Evolutionary conservation across 208 protist genomes (phyloP).

Genomic region (Leishmania major): DNA sequence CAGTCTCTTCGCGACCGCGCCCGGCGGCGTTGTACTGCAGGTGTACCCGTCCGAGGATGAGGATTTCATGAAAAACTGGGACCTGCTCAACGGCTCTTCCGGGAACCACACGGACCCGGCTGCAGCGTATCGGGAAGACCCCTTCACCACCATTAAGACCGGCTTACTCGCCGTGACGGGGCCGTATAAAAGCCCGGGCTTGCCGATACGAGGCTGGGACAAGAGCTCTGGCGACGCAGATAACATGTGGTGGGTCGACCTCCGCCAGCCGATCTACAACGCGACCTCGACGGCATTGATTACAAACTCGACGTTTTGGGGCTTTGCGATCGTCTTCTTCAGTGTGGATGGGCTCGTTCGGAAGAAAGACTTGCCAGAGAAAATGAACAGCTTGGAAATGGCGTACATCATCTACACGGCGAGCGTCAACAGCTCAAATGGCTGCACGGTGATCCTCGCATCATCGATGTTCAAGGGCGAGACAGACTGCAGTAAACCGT

Average conservation of each 20-base stretch:
- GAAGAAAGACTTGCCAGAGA: slow-evolving; percentile 3
- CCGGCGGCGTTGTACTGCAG: slow-evolving; percentile 64
- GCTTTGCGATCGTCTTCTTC: slow-evolving; percentile 51
- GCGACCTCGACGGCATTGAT: slow-evolving; percentile 8
- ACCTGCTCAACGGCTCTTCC: slow-evolving; percentile 3
- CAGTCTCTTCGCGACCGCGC: slow-evolving; percentile 41
- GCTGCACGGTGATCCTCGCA: slow-evolving; percentile 21
- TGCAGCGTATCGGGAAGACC: neutral
- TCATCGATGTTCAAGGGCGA: slow-evolving; percentile 1
- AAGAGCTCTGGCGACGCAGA: neutral
- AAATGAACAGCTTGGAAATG: slow-evolving; percentile 19
- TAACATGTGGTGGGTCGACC: slow-evolving; percentile 42
- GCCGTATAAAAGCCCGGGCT: slow-evolving; percentile 25
- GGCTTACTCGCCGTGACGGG: slow-evolving; percentile 33
- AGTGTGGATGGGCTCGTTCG: slow-evolving; percentile 45
- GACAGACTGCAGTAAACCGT: slow-evolving; percentile 12
- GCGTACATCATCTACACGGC: slow-evolving; percentile 24
- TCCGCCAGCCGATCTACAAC: slow-evolving; percentile 64
- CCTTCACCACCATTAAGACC: slow-evolving; percentile 24
- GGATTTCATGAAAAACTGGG: slow-evolving; percentile 22
- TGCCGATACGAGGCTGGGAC: neutral
- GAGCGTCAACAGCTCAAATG: neutral
- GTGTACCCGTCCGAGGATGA: slow-evolving; percentile 29
- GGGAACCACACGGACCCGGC: neutral
- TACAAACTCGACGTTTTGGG: slow-evolving; percentile 62